Evolutionary conservation across 371 early-diverging fungal genomes (phyloP), one percentile per base, ranked within the genome.

Genomic region (Umbelopsis sp.): DNA sequence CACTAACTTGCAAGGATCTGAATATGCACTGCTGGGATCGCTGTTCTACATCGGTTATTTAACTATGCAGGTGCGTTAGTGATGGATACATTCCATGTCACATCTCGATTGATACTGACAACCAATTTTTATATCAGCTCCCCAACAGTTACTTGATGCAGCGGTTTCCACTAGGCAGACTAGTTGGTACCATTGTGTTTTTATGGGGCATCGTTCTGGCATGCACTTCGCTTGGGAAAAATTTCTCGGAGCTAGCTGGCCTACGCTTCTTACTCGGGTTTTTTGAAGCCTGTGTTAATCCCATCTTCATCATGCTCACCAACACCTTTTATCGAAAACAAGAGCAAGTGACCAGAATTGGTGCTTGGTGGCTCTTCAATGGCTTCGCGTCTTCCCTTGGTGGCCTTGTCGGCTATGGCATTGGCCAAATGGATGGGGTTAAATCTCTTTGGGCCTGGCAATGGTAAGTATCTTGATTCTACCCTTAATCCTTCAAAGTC

Each of bases 401-500:
- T 66, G 92, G 89, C 0, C 79, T 89, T 4, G 77, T 89, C 5
- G 82, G 88, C 5, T 85, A 87, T 53, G 90, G 86, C 8, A 78
- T 92, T 45, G 75, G 68, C 20, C 68, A 77, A 38, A 86, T 91
- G 67, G 72, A 78, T 16, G 66, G 76, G 16, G 70, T 72, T 37
- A 72, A 67, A 9, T 77, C 76, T 16, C 66, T 89, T 18, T 32
- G 64, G n/a, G 66, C 73, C 10, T 90, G 92, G 91, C 77, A 80
- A 74, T 90, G 90, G 86, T 81, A 74, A 65, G 18, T 24, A 37
- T 9, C 6, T 12, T 41, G 24, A 18, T 32, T 50, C 51, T 50
- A 16, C 3, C 24, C 6, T 53, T 38, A 51, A 48, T 63, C 63
- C 29, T 29, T 29, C 3, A 29, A 29, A 29, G 22, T 29, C 29